Conservation (phyloP, 1,284 basidiomycete species). For the Microstroma glucosiphilum region DNA sequence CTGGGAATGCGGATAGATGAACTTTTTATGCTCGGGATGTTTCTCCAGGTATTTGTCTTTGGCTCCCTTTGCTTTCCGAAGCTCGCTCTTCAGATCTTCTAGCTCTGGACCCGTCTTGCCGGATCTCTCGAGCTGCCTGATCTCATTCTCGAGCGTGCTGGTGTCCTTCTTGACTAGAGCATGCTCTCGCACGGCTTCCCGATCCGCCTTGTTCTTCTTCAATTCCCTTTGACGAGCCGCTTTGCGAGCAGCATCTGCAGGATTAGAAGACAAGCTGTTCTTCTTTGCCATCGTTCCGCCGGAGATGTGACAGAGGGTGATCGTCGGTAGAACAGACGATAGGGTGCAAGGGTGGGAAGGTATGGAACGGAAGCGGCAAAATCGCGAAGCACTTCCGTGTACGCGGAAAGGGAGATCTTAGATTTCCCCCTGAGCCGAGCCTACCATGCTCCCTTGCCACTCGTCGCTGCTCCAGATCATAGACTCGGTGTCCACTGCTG, state of each 20-base stretch:
- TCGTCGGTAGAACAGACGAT: background rate
- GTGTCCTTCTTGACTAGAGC: conserved; percentile 7
- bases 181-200: conserved; percentile 37
- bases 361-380: background rate
- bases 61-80: conserved; percentile 21
- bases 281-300: conserved; percentile 9
- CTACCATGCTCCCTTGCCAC: too few relatives aligned
- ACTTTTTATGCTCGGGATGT: conserved; percentile 18
- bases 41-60: conserved; percentile 18
- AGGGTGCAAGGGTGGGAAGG: background rate
- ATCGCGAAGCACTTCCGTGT: too few relatives aligned
- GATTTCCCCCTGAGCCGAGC: too few relatives aligned
- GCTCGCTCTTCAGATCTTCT: conserved; percentile 15
- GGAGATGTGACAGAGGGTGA: background rate
- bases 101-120: conserved; percentile 6
- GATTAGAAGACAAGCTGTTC: conserved; percentile 33
- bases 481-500: too few relatives aligned
- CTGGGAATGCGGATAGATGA: conserved; percentile 52
- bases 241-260: conserved; percentile 50
- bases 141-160: conserved; percentile 2
- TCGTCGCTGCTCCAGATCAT: too few relatives aligned
- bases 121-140: conserved; percentile 5
- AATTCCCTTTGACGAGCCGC: conserved; percentile 32
- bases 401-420: too few relatives aligned
- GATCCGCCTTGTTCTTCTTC: conserved; percentile 43